Conservation (phyloP, 305 asterid genomes). For the Fraxinus sp. region DNA sequence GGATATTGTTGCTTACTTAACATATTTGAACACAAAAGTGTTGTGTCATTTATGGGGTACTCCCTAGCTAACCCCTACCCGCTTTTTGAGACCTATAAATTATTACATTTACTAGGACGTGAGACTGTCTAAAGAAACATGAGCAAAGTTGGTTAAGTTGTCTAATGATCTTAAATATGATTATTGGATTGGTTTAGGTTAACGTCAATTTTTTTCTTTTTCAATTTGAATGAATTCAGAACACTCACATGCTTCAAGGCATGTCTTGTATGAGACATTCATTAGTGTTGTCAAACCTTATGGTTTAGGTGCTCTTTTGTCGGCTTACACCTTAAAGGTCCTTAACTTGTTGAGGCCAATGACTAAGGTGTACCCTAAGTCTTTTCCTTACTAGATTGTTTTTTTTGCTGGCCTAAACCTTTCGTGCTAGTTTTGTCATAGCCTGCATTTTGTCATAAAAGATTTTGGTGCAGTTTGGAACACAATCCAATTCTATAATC, state of each 20-base stretch:
- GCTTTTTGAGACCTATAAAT: background rate
- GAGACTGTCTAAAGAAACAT: background rate
- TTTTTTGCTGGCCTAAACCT: background rate
- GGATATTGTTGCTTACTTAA: background rate
- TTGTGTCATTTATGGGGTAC: background rate
- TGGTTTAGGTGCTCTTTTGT: background rate
- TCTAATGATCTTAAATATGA: background rate
- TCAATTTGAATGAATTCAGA: background rate
- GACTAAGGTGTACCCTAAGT: background rate
- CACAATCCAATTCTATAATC: background rate
- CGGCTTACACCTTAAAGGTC: background rate
- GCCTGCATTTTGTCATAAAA: background rate
- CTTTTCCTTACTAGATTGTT: background rate
- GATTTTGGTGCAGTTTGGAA: background rate
- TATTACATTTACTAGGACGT: background rate
- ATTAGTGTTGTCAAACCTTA: background rate
- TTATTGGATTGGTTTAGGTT: background rate
- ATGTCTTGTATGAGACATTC: background rate
- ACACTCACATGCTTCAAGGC: background rate
- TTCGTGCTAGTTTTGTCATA: background rate
- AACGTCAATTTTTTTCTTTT: background rate
- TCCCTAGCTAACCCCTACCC: background rate
- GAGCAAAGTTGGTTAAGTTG: background rate
- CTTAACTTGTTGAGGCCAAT: background rate
- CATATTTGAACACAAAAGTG: background rate